Percentiles rank a stretch among this genome's conserved stretches.
Conservation (phyloP, 2,329 filamentous ascomycete genomes). For the Xylariaceae sp. region DNA sequence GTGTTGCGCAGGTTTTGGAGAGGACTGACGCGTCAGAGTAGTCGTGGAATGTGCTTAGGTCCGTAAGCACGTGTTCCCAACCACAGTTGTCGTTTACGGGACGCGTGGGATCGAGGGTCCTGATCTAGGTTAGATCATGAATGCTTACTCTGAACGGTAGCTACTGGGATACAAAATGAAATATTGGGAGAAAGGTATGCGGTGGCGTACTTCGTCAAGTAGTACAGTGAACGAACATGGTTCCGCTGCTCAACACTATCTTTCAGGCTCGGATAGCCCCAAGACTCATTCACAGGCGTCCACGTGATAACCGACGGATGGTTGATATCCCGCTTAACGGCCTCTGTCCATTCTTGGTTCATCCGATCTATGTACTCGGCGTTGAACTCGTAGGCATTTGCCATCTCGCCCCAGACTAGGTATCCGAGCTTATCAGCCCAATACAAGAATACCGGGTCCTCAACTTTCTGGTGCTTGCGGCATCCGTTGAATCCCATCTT, state of each 20-base stretch:
- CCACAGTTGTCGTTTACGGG: conserved; percentile 75
- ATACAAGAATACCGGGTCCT: conserved; percentile 65
- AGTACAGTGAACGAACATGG: conserved; percentile 68
- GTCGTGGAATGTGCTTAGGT: conserved; percentile 72
- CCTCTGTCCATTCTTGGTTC: conserved; percentile 68
- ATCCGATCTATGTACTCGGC: conserved; percentile 64
- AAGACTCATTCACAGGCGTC: conserved; percentile 70
- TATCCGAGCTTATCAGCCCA: conserved; percentile 66
- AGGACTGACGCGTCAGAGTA: conserved; percentile 65
- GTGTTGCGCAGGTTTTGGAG: conserved; percentile 56
- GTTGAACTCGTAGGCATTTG: conserved; percentile 68
- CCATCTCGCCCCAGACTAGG: conserved; percentile 69
- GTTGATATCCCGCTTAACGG: conserved; percentile 68
- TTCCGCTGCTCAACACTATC: conserved; percentile 64
- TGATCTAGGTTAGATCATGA: conserved; percentile 26
- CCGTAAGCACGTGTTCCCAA: conserved; percentile 71
- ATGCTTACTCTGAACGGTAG: no score
- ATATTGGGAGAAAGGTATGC: not conserved
- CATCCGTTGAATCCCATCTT: conserved; percentile 69
- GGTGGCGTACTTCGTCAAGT: conserved; percentile 61
- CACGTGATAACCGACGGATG: conserved; percentile 68
- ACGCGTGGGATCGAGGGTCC: conserved; percentile 64
- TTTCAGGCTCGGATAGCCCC: conserved; percentile 67
- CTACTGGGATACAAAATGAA: not conserved
- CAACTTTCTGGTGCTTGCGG: conserved; percentile 69